Percentiles rank a stretch among this genome's conserved stretches.
Conservation (phyloP, 495 filamentous ascomycete genomes). For the Extremus antarcticus region DNA sequence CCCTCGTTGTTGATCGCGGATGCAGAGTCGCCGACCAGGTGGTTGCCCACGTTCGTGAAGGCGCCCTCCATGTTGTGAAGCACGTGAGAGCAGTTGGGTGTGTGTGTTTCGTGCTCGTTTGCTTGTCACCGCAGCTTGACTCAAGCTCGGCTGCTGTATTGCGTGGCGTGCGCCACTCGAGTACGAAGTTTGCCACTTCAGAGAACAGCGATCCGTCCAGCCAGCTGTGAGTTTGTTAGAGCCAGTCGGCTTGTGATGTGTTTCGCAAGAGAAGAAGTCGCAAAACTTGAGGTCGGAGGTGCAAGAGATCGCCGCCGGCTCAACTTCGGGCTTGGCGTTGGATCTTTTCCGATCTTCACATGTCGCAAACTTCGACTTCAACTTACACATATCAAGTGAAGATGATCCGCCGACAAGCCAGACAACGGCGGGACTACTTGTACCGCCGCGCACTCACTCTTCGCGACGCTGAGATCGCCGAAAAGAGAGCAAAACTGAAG, state of each 20-base stretch:
- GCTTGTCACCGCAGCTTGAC: no score
- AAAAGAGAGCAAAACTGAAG: slow-evolving; percentile 79
- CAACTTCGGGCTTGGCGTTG: no score
- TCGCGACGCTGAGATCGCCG: slow-evolving; percentile 80
- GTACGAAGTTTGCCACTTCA: no score
- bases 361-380: neutral
- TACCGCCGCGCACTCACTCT: slow-evolving; percentile 72
- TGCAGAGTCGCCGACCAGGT: slow-evolving; percentile 62
- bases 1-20: slow-evolving; percentile 68
- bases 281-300: no score
- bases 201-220: no score
- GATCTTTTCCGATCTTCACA: no score
- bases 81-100: no score
- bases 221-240: neutral
- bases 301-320: no score
- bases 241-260: neutral
- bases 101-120: no score
- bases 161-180: no score
- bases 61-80: slow-evolving; percentile 88
- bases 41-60: slow-evolving; percentile 76
- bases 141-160: no score
- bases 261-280: neutral
- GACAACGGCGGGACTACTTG: slow-evolving; percentile 87
- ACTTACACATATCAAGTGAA: neutral
- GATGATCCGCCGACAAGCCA: slow-evolving; percentile 52